phyloP scores from a whole-genome alignment of 345 rosid species.

The Carallia pectinifolia region DNA sequence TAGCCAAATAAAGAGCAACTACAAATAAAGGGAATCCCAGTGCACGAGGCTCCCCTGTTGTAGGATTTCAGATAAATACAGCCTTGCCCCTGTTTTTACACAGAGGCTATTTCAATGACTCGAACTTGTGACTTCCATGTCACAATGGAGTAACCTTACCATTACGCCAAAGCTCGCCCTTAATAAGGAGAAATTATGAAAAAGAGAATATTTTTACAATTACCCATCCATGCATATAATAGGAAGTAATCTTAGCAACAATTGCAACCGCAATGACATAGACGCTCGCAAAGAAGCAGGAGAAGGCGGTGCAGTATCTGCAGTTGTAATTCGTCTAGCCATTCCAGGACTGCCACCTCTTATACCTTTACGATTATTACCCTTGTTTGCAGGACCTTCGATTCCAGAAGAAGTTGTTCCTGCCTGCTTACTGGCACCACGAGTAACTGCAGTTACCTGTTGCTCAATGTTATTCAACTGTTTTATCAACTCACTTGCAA shows the following conservation, averaged over 20 bases:
- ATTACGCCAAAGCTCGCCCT: too few relatives aligned
- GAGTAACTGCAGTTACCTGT: constrained; percentile 64
- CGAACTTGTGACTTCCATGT: too few relatives aligned
- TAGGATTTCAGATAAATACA: too few relatives aligned
- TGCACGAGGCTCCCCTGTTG: too few relatives aligned
- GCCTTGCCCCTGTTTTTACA: too few relatives aligned
- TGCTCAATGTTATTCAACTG: constrained; percentile 81
- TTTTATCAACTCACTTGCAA: constrained; percentile 88
- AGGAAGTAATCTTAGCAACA: constrained; percentile 80
- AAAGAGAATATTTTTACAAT: neutral
- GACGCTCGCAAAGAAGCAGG: constrained; percentile 87
- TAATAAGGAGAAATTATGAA: neutral
- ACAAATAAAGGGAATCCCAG: too few relatives aligned
- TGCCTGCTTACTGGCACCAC: constrained; percentile 60
- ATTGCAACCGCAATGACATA: constrained; percentile 77
- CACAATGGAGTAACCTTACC: too few relatives aligned
- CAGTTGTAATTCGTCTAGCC: constrained; percentile 50
- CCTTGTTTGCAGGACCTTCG: constrained; percentile 64
- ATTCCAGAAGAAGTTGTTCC: constrained; percentile 53
- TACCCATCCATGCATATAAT: constrained; percentile 68
- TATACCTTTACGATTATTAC: constrained; percentile 60
- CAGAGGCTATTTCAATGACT: too few relatives aligned
- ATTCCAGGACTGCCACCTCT: constrained; percentile 85
- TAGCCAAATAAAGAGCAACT: too few relatives aligned
- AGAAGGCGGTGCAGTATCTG: constrained; percentile 63